Evolutionary conservation across 2,329 filamentous ascomycete species (phyloP).

Genomic region (Lachnellula occidentalis): DNA sequence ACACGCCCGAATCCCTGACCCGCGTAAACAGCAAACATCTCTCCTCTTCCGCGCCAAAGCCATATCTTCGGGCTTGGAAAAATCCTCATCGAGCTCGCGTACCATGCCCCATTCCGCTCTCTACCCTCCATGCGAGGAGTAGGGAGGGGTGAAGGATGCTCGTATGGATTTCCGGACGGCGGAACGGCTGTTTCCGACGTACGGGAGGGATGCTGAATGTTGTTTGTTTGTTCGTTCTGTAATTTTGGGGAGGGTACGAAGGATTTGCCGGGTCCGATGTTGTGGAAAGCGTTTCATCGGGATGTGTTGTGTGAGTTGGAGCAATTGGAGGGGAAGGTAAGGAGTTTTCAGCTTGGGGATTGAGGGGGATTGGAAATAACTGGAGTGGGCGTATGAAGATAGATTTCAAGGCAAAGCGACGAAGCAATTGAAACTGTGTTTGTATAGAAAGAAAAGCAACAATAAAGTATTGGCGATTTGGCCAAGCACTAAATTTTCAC

Average conservation of each 20-base stretch:
- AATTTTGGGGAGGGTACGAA: slow-evolving; percentile 14
- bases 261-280: slow-evolving; percentile 8
- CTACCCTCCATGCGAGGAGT: neutral
- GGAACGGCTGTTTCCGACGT: slow-evolving; percentile 2
- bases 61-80: slow-evolving; percentile 12
- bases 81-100: slow-evolving; percentile 13
- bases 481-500: too few species aligned
- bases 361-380: neutral
- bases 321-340: slow-evolving; percentile 8
- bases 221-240: slow-evolving; percentile 14
- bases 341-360: slow-evolving; percentile 7
- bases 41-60: neutral
- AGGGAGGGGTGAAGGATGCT: neutral
- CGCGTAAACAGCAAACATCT: neutral
- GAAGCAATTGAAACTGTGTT: too few species aligned
- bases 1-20: neutral
- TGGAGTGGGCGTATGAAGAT: too few species aligned
- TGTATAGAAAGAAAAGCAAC: neutral
- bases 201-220: too few species aligned
- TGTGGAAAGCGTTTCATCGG: slow-evolving; percentile 11
- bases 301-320: slow-evolving; percentile 16
- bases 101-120: slow-evolving; percentile 7
- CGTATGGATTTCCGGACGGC: neutral
- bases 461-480: neutral
- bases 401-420: too few species aligned